Conservation (phyloP, 1,284 basidiomycete genomes). For the Leccinum insolens region DNA sequence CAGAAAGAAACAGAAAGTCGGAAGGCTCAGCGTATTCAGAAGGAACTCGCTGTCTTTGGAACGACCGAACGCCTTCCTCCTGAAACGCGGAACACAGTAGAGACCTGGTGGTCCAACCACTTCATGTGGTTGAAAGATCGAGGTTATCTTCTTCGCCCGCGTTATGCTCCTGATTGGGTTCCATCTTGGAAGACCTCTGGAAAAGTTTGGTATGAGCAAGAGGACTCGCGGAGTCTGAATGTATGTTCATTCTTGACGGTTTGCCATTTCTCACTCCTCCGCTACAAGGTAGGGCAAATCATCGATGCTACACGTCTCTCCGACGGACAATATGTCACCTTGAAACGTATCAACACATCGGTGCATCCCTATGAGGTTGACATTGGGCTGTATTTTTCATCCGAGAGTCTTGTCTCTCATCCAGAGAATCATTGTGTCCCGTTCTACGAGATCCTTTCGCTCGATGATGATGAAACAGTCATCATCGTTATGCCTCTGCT, state of each 20-base stretch:
- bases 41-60: slow-evolving; percentile 5
- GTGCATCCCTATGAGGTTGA: slow-evolving; percentile 18
- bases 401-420: neutral
- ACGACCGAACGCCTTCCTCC: slow-evolving; percentile 1
- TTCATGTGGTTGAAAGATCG: slow-evolving; percentile 24
- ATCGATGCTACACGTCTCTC: slow-evolving; percentile 14
- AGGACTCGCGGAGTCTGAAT: slow-evolving; percentile 6
- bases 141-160: slow-evolving; percentile 30
- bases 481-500: slow-evolving; percentile 25
- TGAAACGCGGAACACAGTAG: neutral
- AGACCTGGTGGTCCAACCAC: slow-evolving; percentile 18
- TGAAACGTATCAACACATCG: slow-evolving; percentile 14
- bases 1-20: neutral
- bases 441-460: slow-evolving; percentile 13
- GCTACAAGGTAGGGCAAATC: neutral
- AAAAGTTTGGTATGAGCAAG: neutral
- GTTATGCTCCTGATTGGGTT: slow-evolving; percentile 23
- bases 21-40: neutral
- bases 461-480: neutral
- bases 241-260: slow-evolving; percentile 1
- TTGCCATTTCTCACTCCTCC: neutral
- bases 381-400: slow-evolving; percentile 18
- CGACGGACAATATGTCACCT: slow-evolving; percentile 6
- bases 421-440: slow-evolving; percentile 22
- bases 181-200: slow-evolving; percentile 25